These are phyloP conservation scores for Apiospora hydei DNA, from an alignment of 2,329 filamentous ascomycete genomes.

Conservation along the genomic window DNA sequence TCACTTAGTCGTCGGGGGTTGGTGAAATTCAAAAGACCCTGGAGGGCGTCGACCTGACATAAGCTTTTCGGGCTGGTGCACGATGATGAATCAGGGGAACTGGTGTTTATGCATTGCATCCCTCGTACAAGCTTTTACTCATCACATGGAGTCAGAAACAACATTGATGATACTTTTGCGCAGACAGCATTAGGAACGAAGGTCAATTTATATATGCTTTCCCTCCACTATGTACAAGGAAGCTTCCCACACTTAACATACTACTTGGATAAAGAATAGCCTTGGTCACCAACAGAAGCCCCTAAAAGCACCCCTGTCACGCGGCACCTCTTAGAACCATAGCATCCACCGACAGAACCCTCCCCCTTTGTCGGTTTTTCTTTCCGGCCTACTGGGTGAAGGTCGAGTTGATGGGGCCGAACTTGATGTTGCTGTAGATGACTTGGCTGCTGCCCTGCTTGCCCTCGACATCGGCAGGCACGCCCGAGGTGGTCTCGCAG, in stretches of 20 bases:
- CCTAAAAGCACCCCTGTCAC: not conserved
- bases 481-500: conserved; percentile 53
- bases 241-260: not conserved
- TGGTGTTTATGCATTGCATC: not conserved
- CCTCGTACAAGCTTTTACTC: not conserved
- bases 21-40: not conserved
- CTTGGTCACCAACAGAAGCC: not conserved
- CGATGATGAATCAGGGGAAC: not conserved
- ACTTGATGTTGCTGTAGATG: conserved; percentile 56
- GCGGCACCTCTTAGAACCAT: not conserved
- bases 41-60: too few species aligned
- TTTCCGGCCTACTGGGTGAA: conserved; percentile 35
- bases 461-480: conserved; percentile 52
- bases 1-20: not conserved
- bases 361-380: not conserved
- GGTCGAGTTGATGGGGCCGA: conserved; percentile 55
- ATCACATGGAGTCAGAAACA: not conserved
- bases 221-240: not conserved
- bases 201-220: conserved; percentile 11
- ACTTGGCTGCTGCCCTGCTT: conserved; percentile 48
- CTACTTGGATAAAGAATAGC: not conserved
- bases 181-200: not conserved
- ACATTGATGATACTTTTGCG: not conserved
- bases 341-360: not conserved
- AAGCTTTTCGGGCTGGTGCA: too few species aligned